A percentile compares a stretch with the other conserved stretches of the same genome.
Conservation (phyloP, 2,329 filamentous ascomycete species). For the Exophiala phaeomuriformis region DNA sequence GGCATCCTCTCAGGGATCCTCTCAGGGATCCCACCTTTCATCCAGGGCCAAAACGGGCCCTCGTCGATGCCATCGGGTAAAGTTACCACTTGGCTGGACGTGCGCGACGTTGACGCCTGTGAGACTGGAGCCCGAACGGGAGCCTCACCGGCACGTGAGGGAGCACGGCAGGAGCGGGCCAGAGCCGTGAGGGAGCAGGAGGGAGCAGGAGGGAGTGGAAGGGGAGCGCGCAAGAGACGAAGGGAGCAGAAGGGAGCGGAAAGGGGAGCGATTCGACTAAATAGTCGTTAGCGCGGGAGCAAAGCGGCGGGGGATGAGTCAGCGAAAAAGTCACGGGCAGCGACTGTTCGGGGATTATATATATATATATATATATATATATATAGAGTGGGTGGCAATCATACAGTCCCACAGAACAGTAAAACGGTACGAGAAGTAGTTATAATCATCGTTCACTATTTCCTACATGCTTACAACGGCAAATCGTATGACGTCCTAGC, state of each 20-base stretch:
- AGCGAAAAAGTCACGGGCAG: not conserved
- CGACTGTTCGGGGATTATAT: not conserved
- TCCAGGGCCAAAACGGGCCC: conserved; percentile 11
- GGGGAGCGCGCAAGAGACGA: conserved; percentile 19
- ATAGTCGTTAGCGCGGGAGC: conserved; percentile 8
- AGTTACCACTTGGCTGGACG: conserved; percentile 11
- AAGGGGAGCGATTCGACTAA: conserved; percentile 21
- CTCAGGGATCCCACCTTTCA: not conserved
- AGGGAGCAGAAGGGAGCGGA: conserved; percentile 21
- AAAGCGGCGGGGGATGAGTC: not conserved
- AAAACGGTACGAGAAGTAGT: too few species aligned
- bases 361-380: not conserved
- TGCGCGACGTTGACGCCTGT: conserved; percentile 8
- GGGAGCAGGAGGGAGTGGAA: conserved; percentile 3
- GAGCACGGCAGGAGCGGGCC: conserved; percentile 9
- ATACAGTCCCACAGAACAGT: too few species aligned
- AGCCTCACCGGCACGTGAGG: conserved; percentile 7
- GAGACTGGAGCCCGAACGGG: conserved; percentile 15
- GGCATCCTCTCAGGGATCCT: conserved; percentile 1
- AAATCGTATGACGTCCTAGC: too few species aligned
- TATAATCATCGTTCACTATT: too few species aligned
- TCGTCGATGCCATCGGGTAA: conserved; percentile 10
- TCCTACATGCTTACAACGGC: too few species aligned
- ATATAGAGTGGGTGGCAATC: too few species aligned
- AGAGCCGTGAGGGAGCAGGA: conserved; percentile 17